Evolutionary conservation across 1,284 basidiomycete species (phyloP).

Genomic region (Cryptococcus sp.): DNA sequence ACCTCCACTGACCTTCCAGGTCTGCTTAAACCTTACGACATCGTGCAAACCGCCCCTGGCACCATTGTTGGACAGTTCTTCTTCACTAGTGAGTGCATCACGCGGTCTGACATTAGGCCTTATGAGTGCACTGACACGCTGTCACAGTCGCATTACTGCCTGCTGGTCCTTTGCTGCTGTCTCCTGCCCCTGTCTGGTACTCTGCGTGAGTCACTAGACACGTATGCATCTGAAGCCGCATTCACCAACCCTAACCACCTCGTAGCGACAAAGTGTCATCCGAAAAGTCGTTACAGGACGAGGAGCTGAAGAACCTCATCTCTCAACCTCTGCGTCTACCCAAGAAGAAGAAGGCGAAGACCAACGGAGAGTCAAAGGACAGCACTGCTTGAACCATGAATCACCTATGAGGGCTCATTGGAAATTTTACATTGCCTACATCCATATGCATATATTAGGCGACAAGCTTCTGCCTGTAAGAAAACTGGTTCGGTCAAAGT

Average conservation of each 20-base stretch:
- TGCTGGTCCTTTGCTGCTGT: constrained; percentile 80
- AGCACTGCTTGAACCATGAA: not conserved
- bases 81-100: constrained; percentile 65
- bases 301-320: constrained; percentile 76
- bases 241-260: constrained; percentile 4
- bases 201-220: constrained; percentile 61
- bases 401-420: too few relatives aligned
- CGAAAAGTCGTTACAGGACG: constrained; percentile 84
- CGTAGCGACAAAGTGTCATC: constrained; percentile 72
- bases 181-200: constrained; percentile 87
- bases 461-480: too few relatives aligned
- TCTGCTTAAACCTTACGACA: constrained; percentile 53
- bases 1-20: constrained; percentile 20
- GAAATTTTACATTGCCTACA: not conserved
- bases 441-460: too few relatives aligned
- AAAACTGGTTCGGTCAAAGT: too few relatives aligned
- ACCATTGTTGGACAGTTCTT: constrained; percentile 90
- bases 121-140: not conserved
- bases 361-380: constrained; percentile 23
- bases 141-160: constrained; percentile 80
- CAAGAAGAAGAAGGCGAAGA: constrained; percentile 90
- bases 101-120: too few relatives aligned
- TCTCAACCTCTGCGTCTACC: constrained; percentile 78
- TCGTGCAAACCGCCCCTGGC: constrained; percentile 69
- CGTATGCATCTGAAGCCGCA: not conserved